Percentiles rank a stretch among this genome's conserved stretches.
Evolutionary conservation across 768 basidiomycete species (phyloP).

Genomic region (Bullera alba): DNA sequence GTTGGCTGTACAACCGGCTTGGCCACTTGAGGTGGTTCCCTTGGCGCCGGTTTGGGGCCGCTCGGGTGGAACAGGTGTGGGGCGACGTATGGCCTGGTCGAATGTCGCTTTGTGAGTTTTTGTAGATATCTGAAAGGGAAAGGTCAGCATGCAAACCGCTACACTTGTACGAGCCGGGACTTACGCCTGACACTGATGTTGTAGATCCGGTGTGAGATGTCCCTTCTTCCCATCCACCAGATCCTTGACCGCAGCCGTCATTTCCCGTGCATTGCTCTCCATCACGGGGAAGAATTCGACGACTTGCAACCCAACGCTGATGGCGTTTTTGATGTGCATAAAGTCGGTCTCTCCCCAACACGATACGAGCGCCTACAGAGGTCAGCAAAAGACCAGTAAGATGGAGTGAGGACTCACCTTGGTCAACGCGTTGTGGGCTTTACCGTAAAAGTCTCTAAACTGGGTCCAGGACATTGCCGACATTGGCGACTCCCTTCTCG

Average conservation of each 20-base stretch:
- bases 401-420: conserved; percentile 52
- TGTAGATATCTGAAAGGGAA: conserved; percentile 4
- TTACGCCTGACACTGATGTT: conserved; percentile 21
- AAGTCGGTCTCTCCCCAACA: conserved; percentile 84
- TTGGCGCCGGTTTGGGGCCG: not conserved
- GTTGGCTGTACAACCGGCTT: not conserved
- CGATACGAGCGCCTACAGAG: conserved; percentile 59
- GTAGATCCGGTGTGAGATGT: conserved; percentile 16
- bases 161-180: no score
- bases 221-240: conserved; percentile 13
- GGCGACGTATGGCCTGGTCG: conserved; percentile 20
- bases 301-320: conserved; percentile 85
- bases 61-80: conserved; percentile 18
- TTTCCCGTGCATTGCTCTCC: conserved; percentile 48
- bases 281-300: conserved; percentile 78
- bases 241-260: conserved; percentile 22
- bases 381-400: not conserved
- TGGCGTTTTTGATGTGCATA: conserved; percentile 96
- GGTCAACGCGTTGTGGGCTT: conserved; percentile 74
- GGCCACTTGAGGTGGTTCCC: not conserved
- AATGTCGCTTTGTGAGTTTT: conserved; percentile 19
- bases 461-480: conserved; percentile 57
- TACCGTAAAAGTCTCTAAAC: conserved; percentile 65
- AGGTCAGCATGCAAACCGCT: not conserved
- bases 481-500: conserved; percentile 49